These are phyloP conservation scores for Paraphoma chrysanthemicola DNA, from an alignment of 2,329 filamentous ascomycete species.

Conservation along the genomic window DNA sequence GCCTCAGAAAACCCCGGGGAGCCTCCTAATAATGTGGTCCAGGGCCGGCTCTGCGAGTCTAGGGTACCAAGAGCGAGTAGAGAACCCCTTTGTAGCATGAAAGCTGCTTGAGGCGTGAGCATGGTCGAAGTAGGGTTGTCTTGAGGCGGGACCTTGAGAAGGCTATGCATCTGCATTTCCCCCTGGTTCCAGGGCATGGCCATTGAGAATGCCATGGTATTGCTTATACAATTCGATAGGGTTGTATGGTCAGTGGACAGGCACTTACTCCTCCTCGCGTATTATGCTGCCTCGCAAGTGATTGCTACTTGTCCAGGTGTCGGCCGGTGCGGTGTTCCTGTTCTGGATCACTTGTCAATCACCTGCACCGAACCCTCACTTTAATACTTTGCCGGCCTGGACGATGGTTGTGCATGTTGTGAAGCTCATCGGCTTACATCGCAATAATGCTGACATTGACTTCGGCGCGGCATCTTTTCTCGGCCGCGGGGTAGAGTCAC, in stretches of 20 bases:
- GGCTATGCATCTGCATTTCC: constrained; percentile 69
- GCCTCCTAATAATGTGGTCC: constrained; percentile 83
- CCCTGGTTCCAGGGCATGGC: constrained; percentile 67
- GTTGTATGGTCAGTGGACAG: background rate
- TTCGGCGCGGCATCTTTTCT: background rate
- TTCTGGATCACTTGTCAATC: too few species aligned
- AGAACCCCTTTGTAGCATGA: constrained; percentile 67
- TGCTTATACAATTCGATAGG: background rate
- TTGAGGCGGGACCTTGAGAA: constrained; percentile 64
- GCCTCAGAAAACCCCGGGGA: constrained; percentile 70
- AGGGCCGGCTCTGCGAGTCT: constrained; percentile 70
- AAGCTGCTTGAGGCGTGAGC: constrained; percentile 66
- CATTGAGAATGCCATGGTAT: constrained; percentile 53
- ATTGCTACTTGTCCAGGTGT: too few species aligned
- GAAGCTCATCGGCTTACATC: too few species aligned
- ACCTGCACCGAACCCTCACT: too few species aligned
- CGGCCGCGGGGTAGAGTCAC: background rate
- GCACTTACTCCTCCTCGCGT: too few species aligned
- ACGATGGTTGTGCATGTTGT: too few species aligned
- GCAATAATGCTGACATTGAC: background rate
- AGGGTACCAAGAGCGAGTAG: constrained; percentile 77
- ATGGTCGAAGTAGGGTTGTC: constrained; percentile 73
- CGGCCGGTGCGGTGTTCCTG: too few species aligned
- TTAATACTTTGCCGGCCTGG: too few species aligned
- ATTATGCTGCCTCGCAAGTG: too few species aligned